Percentiles rank a stretch among this genome's conserved stretches.
Evolutionary conservation across 1,284 basidiomycete species (phyloP).

Genomic region (Phellopilus nigrolimitatus): DNA sequence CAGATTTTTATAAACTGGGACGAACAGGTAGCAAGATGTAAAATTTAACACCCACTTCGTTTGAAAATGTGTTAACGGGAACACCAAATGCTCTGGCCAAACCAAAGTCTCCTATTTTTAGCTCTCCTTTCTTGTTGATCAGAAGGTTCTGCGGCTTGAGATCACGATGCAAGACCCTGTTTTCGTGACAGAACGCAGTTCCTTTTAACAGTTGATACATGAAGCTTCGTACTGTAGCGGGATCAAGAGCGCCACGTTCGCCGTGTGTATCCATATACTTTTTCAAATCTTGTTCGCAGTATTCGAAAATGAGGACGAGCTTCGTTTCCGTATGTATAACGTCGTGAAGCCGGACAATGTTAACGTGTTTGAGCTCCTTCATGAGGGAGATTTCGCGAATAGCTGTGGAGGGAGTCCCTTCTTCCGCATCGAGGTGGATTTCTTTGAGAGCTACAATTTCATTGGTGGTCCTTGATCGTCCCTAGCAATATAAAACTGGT

Average conservation of each 20-base stretch:
- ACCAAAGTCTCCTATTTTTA: conserved; percentile 97
- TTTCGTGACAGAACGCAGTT: conserved; percentile 98
- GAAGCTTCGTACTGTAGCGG: conserved; percentile 91
- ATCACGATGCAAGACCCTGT: conserved; percentile 95
- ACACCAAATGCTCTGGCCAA: conserved; percentile 94
- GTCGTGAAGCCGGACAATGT: conserved; percentile 94
- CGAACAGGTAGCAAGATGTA: too few relatives aligned
- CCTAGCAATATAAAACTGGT: conserved; percentile 43
- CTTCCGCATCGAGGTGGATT: conserved; percentile 93
- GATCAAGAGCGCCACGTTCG: conserved; percentile 91
- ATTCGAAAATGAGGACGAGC: conserved; percentile 98
- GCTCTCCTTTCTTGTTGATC: conserved; percentile 95
- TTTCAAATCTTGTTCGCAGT: conserved; percentile 97
- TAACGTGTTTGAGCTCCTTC: conserved; percentile 95
- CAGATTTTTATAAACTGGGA: too few relatives aligned
- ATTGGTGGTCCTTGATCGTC: conserved; percentile 80
- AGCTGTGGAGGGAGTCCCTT: conserved; percentile 91
- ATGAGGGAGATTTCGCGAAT: conserved; percentile 95
- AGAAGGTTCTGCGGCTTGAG: conserved; percentile 97
- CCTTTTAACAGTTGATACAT: conserved; percentile 98
- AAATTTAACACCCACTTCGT: conserved; percentile 60
- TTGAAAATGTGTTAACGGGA: conserved; percentile 94
- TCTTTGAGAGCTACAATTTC: conserved; percentile 91
- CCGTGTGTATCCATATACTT: conserved; percentile 99
- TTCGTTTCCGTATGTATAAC: conserved; percentile 99